Evolutionary conservation across 139 green algal species (phyloP).

Genomic region (Auxenochlorella pyrenoidosa): DNA sequence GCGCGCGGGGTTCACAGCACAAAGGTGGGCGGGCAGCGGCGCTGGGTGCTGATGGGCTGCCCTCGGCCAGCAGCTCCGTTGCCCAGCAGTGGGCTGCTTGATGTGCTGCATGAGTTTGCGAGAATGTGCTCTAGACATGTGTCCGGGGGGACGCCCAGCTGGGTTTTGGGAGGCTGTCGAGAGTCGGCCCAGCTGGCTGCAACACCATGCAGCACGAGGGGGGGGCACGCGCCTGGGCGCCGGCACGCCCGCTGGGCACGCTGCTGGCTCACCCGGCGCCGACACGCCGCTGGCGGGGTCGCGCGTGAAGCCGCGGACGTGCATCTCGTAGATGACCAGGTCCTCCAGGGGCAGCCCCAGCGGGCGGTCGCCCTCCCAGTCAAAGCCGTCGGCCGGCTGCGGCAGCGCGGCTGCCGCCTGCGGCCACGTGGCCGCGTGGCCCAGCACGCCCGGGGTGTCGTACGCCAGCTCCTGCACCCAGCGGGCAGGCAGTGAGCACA

Average conservation of each 20-base stretch:
- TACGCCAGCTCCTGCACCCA: conserved; percentile 65
- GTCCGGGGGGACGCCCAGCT: no score
- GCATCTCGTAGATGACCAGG: conserved; percentile 97
- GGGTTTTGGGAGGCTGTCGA: no score
- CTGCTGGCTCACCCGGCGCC: conserved; percentile 50
- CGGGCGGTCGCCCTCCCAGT: conserved; percentile 88
- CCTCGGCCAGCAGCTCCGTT: background rate
- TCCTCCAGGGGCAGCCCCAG: conserved; percentile 87
- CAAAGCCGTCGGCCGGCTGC: conserved; percentile 57
- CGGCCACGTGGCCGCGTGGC: conserved; percentile 81
- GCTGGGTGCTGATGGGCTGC: background rate
- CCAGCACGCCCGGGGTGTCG: conserved; percentile 53
- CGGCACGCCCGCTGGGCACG: no score
- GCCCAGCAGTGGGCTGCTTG: background rate
- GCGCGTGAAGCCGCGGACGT: conserved; percentile 95
- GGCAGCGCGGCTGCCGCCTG: conserved; percentile 78
- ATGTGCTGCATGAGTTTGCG: no score
- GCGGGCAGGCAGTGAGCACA: background rate
- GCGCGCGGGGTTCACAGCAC: no score
- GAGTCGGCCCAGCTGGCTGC: no score
- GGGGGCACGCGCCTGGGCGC: no score
- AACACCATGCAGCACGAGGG: no score
- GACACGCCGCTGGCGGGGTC: conserved; percentile 67
- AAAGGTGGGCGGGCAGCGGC: no score
- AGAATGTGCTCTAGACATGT: no score